Base-by-base conservation (phyloP, 2,329 filamentous ascomycete genomes). In the Chrysosporium keratinophilum region DNA sequence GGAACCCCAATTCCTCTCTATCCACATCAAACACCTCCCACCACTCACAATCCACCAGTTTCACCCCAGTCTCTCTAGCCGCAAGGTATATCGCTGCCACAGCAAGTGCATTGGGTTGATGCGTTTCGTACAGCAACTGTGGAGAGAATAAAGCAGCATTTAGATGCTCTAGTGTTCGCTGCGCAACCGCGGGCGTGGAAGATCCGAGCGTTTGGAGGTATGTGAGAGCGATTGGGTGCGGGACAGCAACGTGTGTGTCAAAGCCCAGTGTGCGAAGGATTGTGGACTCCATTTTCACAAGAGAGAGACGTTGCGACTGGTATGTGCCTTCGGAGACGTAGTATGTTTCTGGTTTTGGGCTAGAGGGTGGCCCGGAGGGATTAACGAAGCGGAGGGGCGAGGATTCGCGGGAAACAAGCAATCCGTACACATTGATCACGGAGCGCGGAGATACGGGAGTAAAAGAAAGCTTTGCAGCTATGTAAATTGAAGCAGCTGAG, bases 21-120 rank as follows among this genome's bases (percentile, higher is more conserved):
- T 96, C 90, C 6, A 93, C 87, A 69, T 98, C 93, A 67, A 97
- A 97, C 0, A 97, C 88, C 69, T 96, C 90, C 93, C 93, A 98
- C 93, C 93, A 98, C 58, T 88, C 84, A 46, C 80, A 81, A 58
- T 86, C 85, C 0, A 91, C 88, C 71, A 96, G 77, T 67, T 87
- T 89, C 11, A 86, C 80, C 0, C 79, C 83, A 1, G 80, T 68
- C 60, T 97, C 89, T 43, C 84, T 79, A 0, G 88, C 86, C 0
- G 91, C 87, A n/a, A 88, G 80, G 66, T 97, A 98, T 33, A 96
- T 85, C 0, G 90, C 88, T 1, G 90, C 87, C 1, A 88, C 88
- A 3, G 93, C 91, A 9, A 98, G 75, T 20, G 84, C 81, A 57
- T 85, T 80, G 1, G 93, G 91, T 67, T 97, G 93, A 65, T 96